Conservation (phyloP, 2,329 filamentous ascomycete species). For the Hymenoscyphus occultus region DNA sequence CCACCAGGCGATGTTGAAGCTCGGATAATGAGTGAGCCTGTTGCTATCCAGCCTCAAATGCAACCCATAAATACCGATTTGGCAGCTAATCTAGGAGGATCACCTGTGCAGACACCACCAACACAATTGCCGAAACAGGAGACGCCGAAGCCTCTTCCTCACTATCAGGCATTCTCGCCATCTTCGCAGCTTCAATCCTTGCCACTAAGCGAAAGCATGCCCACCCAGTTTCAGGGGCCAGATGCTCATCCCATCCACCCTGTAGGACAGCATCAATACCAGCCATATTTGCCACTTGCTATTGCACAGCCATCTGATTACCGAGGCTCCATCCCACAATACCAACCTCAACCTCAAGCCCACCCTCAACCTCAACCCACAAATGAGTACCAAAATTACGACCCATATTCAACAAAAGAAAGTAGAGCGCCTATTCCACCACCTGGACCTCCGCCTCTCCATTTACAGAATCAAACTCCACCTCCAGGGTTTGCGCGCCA, state of each 20-base stretch:
- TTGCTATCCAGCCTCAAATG: not conserved
- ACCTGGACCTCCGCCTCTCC: not conserved
- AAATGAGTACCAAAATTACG: not conserved
- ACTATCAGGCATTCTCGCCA: not conserved
- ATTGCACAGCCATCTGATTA: not conserved
- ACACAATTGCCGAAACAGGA: not conserved
- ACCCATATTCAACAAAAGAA: not conserved
- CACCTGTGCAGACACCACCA: not conserved
- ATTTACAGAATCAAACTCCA: slow-evolving; percentile 5
- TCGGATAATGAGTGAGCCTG: not conserved
- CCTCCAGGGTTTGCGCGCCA: not conserved
- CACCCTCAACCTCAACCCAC: not conserved
- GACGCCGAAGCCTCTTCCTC: not conserved
- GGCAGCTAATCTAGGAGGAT: not conserved
- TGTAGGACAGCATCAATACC: not conserved
- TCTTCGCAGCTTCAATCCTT: not conserved
- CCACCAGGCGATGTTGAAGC: not conserved
- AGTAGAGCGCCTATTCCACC: slow-evolving; percentile 3
- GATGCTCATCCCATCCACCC: not conserved
- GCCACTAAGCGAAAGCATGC: not conserved
- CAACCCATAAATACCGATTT: slow-evolving; percentile 1
- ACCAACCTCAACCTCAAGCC: not conserved
- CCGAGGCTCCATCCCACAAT: not conserved
- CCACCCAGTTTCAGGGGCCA: not conserved
- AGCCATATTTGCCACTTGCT: slow-evolving; percentile 2